Evolutionary conservation across 2,329 filamentous ascomycete genomes (phyloP), one percentile per base, ranked within the genome.

Genomic region (Neopestalotiopsis clavispora): DNA sequence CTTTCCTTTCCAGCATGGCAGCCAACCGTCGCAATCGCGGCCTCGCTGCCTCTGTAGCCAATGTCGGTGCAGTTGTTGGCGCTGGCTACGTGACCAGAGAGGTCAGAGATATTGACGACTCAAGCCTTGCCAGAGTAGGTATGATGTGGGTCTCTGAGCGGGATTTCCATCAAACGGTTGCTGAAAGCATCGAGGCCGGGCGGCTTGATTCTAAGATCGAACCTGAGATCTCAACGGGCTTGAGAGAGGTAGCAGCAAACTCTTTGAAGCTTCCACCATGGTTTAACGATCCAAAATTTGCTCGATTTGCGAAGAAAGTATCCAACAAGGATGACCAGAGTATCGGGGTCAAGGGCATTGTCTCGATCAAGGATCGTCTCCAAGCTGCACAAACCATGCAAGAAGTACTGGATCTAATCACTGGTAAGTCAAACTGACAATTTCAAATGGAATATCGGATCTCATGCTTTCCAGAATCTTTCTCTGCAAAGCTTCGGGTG

Each of bases 121-220:
- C 28, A 20, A 30, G 28, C 28, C 12, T 30, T 12, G 10, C 23
- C 12, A 14, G 12, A 30, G 10, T 20, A 3, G 56, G n/a, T 1
- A 20, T 20, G 12, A 10, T 14, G 4, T 56, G 57, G 12, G 63
- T 70, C 14, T 69, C 70, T 1, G 83, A 84, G 67, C 66, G 70
- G 4, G 81, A 83, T 23, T 72, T 84, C 17, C 79, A 80, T 68
- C 75, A 79, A 6, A 66, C 79, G 20, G 80, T 84, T 42, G 80
- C 81, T 1, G 81, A 84, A 68, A 79, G 78, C 1, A 76, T 84
- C 7, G 38, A 80, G 0, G 74, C 76, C 34, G 79, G 81, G 28
- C 14, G 56, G 9, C n/a, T 20, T 17, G 14, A 20, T 10, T 20
- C 14, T 7, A 12, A 10, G 4, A 12, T n/a, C 4, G 23, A n/a